A percentile compares a stretch with the other conserved stretches of the same genome.
These are phyloP conservation scores for Fusarium humuli DNA, from an alignment of 2,329 filamentous ascomycete species.

Conservation along the genomic window DNA sequence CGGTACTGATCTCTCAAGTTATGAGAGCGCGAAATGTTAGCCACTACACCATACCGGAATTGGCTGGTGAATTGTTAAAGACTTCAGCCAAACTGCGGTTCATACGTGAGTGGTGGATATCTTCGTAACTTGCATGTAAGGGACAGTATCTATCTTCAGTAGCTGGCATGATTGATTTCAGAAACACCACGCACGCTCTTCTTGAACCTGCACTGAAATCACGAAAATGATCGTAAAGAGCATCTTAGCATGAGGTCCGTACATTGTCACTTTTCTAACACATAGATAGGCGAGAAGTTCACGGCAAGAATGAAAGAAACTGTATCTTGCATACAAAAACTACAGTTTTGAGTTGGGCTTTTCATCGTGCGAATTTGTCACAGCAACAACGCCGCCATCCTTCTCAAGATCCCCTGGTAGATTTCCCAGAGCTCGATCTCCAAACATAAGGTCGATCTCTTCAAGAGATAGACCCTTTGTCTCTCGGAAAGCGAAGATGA, in stretches of 20 bases:
- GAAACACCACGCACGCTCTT: not conserved
- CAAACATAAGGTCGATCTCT: constrained; percentile 65
- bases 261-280: not conserved
- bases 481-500: constrained; percentile 64
- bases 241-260: not conserved
- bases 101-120: not conserved
- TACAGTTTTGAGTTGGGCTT: constrained; percentile 1
- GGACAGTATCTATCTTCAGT: not conserved
- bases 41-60: constrained; percentile 49
- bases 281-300: not conserved
- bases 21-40: constrained; percentile 51
- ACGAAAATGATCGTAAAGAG: not conserved
- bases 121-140: not conserved
- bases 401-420: constrained; percentile 45
- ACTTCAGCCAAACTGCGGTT: not conserved
- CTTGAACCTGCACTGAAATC: not conserved
- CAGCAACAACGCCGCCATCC: constrained; percentile 21
- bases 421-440: constrained; percentile 52
- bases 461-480: constrained; percentile 64
- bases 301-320: not conserved
- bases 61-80: not conserved
- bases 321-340: not conserved
- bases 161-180: not conserved
- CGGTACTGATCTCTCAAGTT: constrained; percentile 38
- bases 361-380: constrained; percentile 30